Percentiles rank a stretch among this genome's conserved stretches.
Evolutionary conservation across 495 filamentous ascomycete genomes (phyloP).

Genomic region (Xylaria grammica): DNA sequence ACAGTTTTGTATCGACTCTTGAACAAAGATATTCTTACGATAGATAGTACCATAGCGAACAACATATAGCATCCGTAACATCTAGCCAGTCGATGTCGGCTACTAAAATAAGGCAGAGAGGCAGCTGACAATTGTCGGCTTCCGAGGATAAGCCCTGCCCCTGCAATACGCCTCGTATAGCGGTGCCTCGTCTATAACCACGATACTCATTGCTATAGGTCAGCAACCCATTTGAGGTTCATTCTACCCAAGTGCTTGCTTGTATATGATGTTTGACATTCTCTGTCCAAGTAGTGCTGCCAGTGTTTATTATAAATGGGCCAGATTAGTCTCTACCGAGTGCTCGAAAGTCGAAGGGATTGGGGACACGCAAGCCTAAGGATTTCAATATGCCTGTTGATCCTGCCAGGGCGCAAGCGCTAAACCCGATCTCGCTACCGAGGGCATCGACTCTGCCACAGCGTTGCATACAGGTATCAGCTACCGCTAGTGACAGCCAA

Average conservation of each 20-base stretch:
- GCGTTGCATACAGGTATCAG: constrained; percentile 28
- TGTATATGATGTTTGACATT: not conserved
- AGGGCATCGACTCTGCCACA: constrained; percentile 30
- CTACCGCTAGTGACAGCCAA: constrained; percentile 11
- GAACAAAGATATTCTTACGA: not conserved
- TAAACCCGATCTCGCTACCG: constrained; percentile 37
- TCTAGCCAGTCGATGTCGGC: not conserved
- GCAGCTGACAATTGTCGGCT: no score
- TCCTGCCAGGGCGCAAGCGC: constrained; percentile 25
- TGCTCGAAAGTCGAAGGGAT: no score
- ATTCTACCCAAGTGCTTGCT: not conserved
- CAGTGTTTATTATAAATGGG: no score
- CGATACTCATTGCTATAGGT: not conserved
- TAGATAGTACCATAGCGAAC: not conserved
- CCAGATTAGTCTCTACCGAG: no score
- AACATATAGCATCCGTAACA: not conserved
- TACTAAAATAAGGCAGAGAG: not conserved
- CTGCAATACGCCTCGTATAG: no score
- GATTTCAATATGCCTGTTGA: constrained; percentile 9
- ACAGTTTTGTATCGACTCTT: not conserved
- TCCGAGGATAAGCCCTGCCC: no score
- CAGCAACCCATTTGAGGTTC: not conserved
- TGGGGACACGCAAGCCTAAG: constrained; percentile 2
- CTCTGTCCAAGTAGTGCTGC: no score
- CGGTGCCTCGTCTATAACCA: not conserved